Conservation (phyloP, 2,329 filamentous ascomycete genomes). For the Sporothrix curviconia region DNA sequence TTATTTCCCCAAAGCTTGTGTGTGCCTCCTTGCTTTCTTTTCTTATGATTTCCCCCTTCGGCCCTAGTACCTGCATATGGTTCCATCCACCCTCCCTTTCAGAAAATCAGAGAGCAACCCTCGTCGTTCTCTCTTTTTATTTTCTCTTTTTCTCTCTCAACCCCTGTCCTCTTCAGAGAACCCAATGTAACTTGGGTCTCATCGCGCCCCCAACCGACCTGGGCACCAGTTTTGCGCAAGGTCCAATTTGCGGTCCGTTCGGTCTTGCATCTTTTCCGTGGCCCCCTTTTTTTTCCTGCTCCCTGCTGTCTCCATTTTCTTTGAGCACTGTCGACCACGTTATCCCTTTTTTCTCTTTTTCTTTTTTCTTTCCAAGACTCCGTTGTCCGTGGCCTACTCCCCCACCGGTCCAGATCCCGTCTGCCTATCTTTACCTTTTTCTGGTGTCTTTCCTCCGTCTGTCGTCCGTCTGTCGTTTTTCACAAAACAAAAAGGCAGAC, state of each 20-base stretch:
- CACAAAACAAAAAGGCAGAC: too few relatives aligned
- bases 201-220: neutral
- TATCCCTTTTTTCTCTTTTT: neutral
- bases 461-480: too few relatives aligned
- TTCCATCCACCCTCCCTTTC: slow-evolving; percentile 3
- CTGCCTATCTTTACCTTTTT: too few relatives aligned
- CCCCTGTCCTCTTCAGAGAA: too few relatives aligned
- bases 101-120: neutral
- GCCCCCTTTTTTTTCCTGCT: neutral
- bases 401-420: too few relatives aligned
- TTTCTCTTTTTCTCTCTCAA: neutral
- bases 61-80: slow-evolving; percentile 10
- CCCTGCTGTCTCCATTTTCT: neutral
- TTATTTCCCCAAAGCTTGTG: neutral
- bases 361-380: too few relatives aligned
- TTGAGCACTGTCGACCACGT: too few relatives aligned
- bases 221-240: neutral
- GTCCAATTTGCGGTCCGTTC: slow-evolving; percentile 7
- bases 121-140: neutral
- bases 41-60: neutral
- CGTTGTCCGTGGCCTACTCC: too few relatives aligned
- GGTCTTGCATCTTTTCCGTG: neutral
- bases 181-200: too few relatives aligned
- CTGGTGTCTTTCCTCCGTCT: too few relatives aligned
- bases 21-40: too few relatives aligned